These are phyloP conservation scores for Trichaptum fuscoviolaceum DNA, from an alignment of 768 basidiomycete species.

Conservation along the genomic window DNA sequence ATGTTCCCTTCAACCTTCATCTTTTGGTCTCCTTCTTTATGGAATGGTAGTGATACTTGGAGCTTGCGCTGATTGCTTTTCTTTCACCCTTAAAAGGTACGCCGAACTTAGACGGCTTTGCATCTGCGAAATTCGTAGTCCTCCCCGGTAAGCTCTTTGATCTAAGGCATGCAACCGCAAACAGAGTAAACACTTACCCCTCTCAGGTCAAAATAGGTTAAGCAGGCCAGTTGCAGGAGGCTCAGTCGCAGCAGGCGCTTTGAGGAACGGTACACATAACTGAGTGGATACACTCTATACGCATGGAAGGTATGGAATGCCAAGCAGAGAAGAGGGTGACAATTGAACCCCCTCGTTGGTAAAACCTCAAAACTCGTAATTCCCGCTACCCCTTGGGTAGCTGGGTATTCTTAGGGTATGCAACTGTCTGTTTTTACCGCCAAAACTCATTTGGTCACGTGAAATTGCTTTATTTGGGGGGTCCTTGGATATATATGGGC, in stretches of 20 bases:
- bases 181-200: neutral
- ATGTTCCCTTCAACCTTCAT: slow-evolving; percentile 5
- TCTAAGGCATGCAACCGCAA: neutral
- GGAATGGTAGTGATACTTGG: neutral
- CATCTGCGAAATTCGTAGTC: slow-evolving; percentile 38
- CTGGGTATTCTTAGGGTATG: too few relatives aligned
- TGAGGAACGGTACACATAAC: slow-evolving; percentile 23
- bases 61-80: neutral
- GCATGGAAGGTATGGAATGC: too few relatives aligned
- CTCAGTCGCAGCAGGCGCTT: slow-evolving; percentile 36
- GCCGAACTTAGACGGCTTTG: slow-evolving; percentile 41
- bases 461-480: too few relatives aligned
- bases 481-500: too few relatives aligned
- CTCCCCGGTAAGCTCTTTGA: slow-evolving; percentile 17
- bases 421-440: too few relatives aligned
- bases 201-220: slow-evolving; percentile 39
- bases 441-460: too few relatives aligned
- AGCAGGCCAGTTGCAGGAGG: slow-evolving; percentile 46
- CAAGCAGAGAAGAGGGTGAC: too few relatives aligned
- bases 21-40: neutral
- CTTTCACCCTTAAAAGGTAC: slow-evolving; percentile 22
- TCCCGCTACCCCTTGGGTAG: too few relatives aligned
- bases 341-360: too few relatives aligned
- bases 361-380: too few relatives aligned
- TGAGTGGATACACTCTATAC: too few relatives aligned